phyloP scores from a whole-genome alignment of 768 basidiomycete species.

The Naganishia friedmannii region DNA sequence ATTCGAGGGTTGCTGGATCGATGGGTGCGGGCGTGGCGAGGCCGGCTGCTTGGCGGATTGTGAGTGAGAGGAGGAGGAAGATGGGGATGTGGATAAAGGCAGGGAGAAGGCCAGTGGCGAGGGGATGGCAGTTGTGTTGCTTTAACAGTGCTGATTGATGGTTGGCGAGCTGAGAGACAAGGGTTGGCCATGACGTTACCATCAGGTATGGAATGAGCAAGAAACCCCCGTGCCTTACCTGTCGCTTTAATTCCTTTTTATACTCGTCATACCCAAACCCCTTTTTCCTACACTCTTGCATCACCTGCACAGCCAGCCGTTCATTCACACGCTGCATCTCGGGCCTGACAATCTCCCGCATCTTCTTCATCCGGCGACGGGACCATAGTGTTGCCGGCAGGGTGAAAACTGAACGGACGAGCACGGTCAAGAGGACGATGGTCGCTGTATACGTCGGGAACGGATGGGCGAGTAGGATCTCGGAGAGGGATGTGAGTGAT shows the following conservation, averaged over 20 bases:
- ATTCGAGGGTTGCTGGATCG: slow-evolving; percentile 30
- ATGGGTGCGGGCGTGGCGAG: slow-evolving; percentile 19
- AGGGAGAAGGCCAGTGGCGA: slow-evolving; percentile 46
- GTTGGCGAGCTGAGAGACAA: slow-evolving; percentile 35
- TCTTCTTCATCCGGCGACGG: slow-evolving; percentile 37
- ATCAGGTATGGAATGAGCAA: neutral
- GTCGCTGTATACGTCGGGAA: slow-evolving; percentile 32
- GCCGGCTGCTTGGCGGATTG: slow-evolving; percentile 45
- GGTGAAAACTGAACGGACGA: slow-evolving; percentile 46
- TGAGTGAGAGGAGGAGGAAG: slow-evolving; percentile 47
- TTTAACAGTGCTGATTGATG: slow-evolving; percentile 39
- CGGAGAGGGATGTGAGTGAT: slow-evolving; percentile 23
- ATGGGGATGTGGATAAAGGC: slow-evolving; percentile 51
- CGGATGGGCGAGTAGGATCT: slow-evolving; percentile 32
- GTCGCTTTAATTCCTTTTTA: slow-evolving; percentile 40
- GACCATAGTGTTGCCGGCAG: slow-evolving; percentile 52
- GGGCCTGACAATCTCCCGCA: slow-evolving; percentile 46
- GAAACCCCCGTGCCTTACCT: slow-evolving; percentile 41
- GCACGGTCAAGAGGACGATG: slow-evolving; percentile 50
- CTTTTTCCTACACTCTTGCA: slow-evolving; percentile 43
- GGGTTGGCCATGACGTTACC: neutral
- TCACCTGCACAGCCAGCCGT: slow-evolving; percentile 38
- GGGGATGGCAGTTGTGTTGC: slow-evolving; percentile 46
- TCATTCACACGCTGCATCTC: slow-evolving; percentile 42
- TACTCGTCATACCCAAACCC: slow-evolving; percentile 50